Evolutionary conservation across 139 green algal genomes (phyloP), one percentile per base, ranked within the genome.

Genomic region (Dunaliella primolecta): DNA sequence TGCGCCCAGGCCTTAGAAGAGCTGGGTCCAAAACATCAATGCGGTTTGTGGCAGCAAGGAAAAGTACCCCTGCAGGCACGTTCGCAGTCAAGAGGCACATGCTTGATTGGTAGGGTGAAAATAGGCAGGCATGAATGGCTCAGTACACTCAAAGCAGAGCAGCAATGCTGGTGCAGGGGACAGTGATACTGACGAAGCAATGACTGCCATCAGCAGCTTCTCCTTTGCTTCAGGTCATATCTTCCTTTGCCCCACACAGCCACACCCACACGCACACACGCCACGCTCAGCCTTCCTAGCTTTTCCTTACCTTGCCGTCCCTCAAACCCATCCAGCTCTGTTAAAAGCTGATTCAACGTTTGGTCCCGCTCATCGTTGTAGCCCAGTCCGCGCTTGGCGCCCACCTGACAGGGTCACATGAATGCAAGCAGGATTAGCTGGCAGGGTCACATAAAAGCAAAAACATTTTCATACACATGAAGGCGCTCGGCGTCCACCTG

Each of bases 261-360:
- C 46, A 64, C 46, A 7, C 15, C 46, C 46, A 64, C 7, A 64
- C 7, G 7, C 46, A 64, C 7, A 64, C 7, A 64, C 7, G 15
- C 46, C 46, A 7, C 15, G 7, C 7, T 25, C 46, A 25, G 46
- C 46, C 46, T 64, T 64, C 15, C 7, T 64, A 15, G 7, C 15
- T 15, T 64, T 25, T 25, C 46, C 24, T 64, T 64, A 64, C 89
- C 90, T 83, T 87, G 84, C 29, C 92, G 84, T 15, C 90, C 92
- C 83, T 98, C 94, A 88, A 98, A 98, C 1, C 96, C 96, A 82
- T 98, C 96, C 84, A 98, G 89, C 89, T 98, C 95, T 33, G 95
- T 98, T 34, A 98, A 90, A 85, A 99, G 89, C 93, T 93, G 90
- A 83, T 93, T 93, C 33, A 93, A 84, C 0, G 90, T 93, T 83